Evolutionary conservation across 1,284 basidiomycete species (phyloP), one percentile per base, ranked within the genome.

Genomic region (Ganoderma resinaceum): DNA sequence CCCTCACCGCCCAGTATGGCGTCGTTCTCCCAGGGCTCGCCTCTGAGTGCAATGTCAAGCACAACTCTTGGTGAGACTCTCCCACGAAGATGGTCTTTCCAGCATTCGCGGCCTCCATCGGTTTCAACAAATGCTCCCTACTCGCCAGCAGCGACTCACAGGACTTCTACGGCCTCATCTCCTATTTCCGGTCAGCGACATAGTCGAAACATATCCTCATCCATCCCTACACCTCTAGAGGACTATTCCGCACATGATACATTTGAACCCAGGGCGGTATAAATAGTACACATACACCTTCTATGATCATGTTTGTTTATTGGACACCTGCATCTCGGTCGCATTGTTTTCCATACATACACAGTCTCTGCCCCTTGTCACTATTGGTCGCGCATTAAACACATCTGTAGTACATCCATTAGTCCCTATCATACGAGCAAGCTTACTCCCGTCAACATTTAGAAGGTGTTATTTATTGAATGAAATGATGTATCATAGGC

Each of bases 41-140:
- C 82, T 1, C 74, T 84, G 11, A 85, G 86, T 71, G 80, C 82
- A 12, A 83, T 66, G 12, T 70, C 83, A 14, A 80, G 78, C 38
- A 80, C 80, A 40, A 81, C 81, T 37, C 78, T 85, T 11, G 84
- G 84, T 53, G 82, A 83, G 57, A 74, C 81, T 31, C 76, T 85
- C 12, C 84, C 84, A 5, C 76, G 79, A n/a, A 78, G 82, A 53
- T 85, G 83, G 84, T 85, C 84, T 16, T 79, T 83, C 67, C 82
- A 81, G 46, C 80, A 78, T 60, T 83, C 83, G 57, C 72, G 74
- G 20, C 75, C 77, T 23, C 78, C 77, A 58, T 81, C 81, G 3
- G 75, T 78, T 61, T 80, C 80, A 49, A 78, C 78, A 64, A 77
- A 76, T 11, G 79, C 79, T 31, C 74, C 62, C 18, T 63, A 72